Evolutionary conservation across 768 basidiomycete genomes (phyloP).

Genomic region (Auriscalpium orientale): DNA sequence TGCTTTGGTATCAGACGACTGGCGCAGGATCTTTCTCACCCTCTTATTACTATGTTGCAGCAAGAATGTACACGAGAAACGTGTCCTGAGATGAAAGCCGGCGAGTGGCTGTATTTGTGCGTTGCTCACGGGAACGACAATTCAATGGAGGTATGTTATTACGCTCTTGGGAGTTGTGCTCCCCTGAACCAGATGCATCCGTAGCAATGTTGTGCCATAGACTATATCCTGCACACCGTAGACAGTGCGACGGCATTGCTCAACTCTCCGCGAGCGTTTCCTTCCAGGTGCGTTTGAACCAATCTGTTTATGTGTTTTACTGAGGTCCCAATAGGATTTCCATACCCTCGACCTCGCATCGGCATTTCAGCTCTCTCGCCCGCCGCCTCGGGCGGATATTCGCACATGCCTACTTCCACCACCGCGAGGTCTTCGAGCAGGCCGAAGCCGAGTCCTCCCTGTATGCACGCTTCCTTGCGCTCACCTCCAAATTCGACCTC

Average conservation of each 20-base stretch:
- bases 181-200: not conserved
- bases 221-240: constrained; percentile 89
- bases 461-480: constrained; percentile 82
- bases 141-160: constrained; percentile 64
- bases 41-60: constrained; percentile 77
- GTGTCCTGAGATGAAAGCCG: constrained; percentile 99
- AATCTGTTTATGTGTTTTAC: constrained; percentile 6
- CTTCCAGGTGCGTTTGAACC: constrained; percentile 58
- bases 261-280: constrained; percentile 87
- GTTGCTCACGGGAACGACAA: constrained; percentile 90
- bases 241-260: constrained; percentile 90
- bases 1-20: constrained; percentile 49
- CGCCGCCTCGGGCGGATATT: constrained; percentile 92
- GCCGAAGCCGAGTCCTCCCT: constrained; percentile 86
- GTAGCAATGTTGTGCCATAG: constrained; percentile 94
- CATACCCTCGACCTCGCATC: constrained; percentile 71
- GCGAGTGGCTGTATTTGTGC: constrained; percentile 95
- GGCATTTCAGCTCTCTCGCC: constrained; percentile 87
- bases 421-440: constrained; percentile 85
- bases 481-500: constrained; percentile 72
- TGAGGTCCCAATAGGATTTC: constrained; percentile 49
- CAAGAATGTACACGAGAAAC: constrained; percentile 78
- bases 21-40: constrained; percentile 81
- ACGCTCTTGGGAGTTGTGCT: not conserved
- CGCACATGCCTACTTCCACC: constrained; percentile 93